phyloP scores from a whole-genome alignment of 2,329 filamentous ascomycete genomes.

The Fusarium sarcochroum region DNA sequence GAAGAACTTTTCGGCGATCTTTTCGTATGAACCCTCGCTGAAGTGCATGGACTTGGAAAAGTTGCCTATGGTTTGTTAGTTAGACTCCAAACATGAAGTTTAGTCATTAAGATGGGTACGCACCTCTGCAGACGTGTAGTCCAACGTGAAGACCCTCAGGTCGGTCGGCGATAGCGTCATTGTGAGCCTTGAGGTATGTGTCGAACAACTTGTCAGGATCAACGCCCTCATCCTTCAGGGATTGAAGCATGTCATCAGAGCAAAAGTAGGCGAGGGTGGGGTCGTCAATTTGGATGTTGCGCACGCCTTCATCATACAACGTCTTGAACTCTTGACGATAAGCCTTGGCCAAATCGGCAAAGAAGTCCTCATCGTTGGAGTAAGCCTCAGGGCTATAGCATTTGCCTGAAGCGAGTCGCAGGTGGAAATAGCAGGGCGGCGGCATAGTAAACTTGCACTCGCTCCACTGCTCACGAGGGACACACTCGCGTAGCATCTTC shows the following conservation, averaged over 20 bases:
- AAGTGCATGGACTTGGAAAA: constrained; percentile 75
- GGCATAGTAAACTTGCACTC: constrained; percentile 78
- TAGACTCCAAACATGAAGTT: neutral
- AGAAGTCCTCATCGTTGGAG: constrained; percentile 67
- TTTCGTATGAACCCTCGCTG: constrained; percentile 74
- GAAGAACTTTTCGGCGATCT: constrained; percentile 73
- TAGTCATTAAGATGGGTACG: neutral
- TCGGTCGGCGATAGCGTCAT: constrained; percentile 73
- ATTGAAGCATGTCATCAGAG: constrained; percentile 74
- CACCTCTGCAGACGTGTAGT: constrained; percentile 70
- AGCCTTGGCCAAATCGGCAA: constrained; percentile 68
- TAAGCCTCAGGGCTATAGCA: constrained; percentile 68
- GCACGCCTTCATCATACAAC: constrained; percentile 67
- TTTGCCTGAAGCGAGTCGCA: constrained; percentile 63
- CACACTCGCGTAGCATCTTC: constrained; percentile 54
- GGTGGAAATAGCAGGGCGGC: constrained; percentile 78
- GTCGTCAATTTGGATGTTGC: constrained; percentile 73
- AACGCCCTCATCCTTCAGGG: constrained; percentile 69
- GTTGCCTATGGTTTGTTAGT: constrained; percentile 59
- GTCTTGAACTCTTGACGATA: constrained; percentile 69
- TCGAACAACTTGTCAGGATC: constrained; percentile 76
- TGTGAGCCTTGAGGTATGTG: constrained; percentile 80
- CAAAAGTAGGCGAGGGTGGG: constrained; percentile 77
- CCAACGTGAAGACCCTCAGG: constrained; percentile 78
- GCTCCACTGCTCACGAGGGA: constrained; percentile 71